Percentiles rank a stretch among this genome's conserved stretches.
phyloP scores from a whole-genome alignment of 2,329 filamentous ascomycete genomes.

The Trichoderma hamatum region DNA sequence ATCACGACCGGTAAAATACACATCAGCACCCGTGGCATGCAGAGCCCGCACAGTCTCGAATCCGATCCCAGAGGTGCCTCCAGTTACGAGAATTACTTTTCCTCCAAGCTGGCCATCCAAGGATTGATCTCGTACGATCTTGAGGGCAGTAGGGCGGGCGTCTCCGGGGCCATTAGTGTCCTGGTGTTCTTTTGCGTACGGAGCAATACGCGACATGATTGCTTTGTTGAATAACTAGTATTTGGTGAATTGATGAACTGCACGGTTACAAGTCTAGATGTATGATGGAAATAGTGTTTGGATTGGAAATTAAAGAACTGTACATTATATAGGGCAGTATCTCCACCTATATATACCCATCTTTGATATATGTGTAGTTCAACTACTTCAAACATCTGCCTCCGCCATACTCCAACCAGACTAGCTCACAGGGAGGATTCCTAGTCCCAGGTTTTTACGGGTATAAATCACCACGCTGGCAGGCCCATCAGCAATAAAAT shows the following conservation, averaged over 20 bases:
- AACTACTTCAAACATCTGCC: not conserved
- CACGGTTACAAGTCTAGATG: too few species aligned
- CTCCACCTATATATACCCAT: not conserved
- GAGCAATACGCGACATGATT: constrained; percentile 5
- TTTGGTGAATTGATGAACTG: not conserved
- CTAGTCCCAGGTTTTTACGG: not conserved
- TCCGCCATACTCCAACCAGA: not conserved
- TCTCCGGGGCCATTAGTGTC: constrained; percentile 35
- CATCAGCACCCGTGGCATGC: constrained; percentile 46
- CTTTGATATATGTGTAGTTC: not conserved
- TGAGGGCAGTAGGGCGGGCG: constrained; percentile 42
- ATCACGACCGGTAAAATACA: constrained; percentile 49
- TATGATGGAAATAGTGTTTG: not conserved
- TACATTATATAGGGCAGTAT: not conserved
- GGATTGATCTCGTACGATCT: constrained; percentile 41
- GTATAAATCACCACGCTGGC: not conserved
- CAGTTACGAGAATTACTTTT: constrained; percentile 48
- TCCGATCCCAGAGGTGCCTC: constrained; percentile 48
- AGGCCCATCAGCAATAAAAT: not conserved
- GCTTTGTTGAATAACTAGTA: not conserved
- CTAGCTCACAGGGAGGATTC: not conserved
- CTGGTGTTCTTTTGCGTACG: constrained; percentile 8
- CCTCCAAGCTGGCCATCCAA: constrained; percentile 37
- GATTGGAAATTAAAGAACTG: too few species aligned
- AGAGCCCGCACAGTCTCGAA: constrained; percentile 49